Evolutionary conservation across 495 filamentous ascomycete species (phyloP), one percentile per base, ranked within the genome.

Genomic region (Neurospora sp.): DNA sequence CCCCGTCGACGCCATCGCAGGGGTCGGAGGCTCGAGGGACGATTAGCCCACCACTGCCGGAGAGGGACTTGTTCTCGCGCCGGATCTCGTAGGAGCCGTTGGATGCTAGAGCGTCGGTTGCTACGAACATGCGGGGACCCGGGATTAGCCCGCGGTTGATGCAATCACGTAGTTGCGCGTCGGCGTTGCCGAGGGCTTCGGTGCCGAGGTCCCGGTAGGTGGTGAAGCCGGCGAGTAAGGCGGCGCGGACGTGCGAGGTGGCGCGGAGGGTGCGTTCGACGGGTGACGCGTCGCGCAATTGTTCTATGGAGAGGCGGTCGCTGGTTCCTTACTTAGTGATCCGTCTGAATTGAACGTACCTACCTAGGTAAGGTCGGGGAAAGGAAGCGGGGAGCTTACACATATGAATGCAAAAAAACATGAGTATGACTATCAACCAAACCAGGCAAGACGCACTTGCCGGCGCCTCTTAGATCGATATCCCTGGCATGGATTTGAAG

Each of bases 121-220:
- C 83, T 22, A 86, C 85, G 73, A 85, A 86, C 39, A 88, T 76
- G 31, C 86, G 84, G 0, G 86, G 86, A 1, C 86, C 86, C 2
- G 85, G 84, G 3, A 80, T 83, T 27, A 88, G 73, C 39, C 84
- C 85, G 46, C 86, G 83, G 74, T 86, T 86, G 75, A 88, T 81
- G 39, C 77, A 85, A 70, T 84, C 80, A 12, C 82, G 77, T 14
- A 85, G 75, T 72, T 78, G 79, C 39, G 80, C 81, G 73, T 89
- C 86, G 27, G 82, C 81, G 42, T 80, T 79, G 20, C 77, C 77
- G 4, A 87, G 77, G 1, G 81, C 80, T 75, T 87, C 87, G 22
- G 83, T 85, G 12, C 86, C 87, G 1, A 89, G 81, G 73, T 88
- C 86, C 31, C 86, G 83, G 77, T 86, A 87, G 9, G 86, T 88